Percentiles rank a stretch among this genome's conserved stretches.
These are phyloP conservation scores for Mortierella sp. DNA, from an alignment of 371 early-diverging fungal genomes.

Conservation along the genomic window DNA sequence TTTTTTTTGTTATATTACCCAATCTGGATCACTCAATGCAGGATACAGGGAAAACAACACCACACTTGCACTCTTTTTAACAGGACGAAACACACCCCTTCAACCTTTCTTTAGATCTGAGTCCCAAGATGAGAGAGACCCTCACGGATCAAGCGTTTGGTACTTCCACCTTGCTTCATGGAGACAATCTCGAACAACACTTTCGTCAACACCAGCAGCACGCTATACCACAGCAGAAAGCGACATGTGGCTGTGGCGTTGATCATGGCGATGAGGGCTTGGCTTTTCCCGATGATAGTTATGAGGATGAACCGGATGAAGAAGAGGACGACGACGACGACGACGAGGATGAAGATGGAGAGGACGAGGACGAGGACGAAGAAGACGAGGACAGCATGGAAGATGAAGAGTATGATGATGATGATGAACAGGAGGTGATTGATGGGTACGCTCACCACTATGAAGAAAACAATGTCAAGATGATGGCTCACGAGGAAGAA, in stretches of 20 bases:
- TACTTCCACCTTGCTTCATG: slow-evolving; percentile 31
- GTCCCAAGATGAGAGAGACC: slow-evolving; percentile 48
- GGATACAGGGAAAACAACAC: no score
- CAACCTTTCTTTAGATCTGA: slow-evolving; percentile 22
- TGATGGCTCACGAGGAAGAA: slow-evolving; percentile 53
- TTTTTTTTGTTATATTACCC: neutral
- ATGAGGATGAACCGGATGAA: slow-evolving; percentile 53
- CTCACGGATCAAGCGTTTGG: slow-evolving; percentile 50
- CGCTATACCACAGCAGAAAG: slow-evolving; percentile 16
- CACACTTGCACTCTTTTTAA: no score
- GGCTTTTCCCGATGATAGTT: slow-evolving; percentile 50
- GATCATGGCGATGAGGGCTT: slow-evolving; percentile 38
- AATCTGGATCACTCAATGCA: no score
- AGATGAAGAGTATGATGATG: slow-evolving; percentile 46
- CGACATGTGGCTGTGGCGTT: slow-evolving; percentile 29
- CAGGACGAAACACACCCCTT: neutral
- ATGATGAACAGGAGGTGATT: slow-evolving; percentile 49
- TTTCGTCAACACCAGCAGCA: slow-evolving; percentile 35
- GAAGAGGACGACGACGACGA: slow-evolving; percentile 52
- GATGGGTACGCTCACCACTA: slow-evolving; percentile 53
- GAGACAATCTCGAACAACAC: slow-evolving; percentile 34
- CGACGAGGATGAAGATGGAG: slow-evolving; percentile 30
- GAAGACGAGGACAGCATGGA: slow-evolving; percentile 38
- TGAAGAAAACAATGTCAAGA: slow-evolving; percentile 46
- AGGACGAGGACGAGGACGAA: slow-evolving; percentile 27